These are phyloP conservation scores for Cyberlindnera xishuangbannaensis DNA, from an alignment of 805 yeast genomes.

Conservation along the genomic window DNA sequence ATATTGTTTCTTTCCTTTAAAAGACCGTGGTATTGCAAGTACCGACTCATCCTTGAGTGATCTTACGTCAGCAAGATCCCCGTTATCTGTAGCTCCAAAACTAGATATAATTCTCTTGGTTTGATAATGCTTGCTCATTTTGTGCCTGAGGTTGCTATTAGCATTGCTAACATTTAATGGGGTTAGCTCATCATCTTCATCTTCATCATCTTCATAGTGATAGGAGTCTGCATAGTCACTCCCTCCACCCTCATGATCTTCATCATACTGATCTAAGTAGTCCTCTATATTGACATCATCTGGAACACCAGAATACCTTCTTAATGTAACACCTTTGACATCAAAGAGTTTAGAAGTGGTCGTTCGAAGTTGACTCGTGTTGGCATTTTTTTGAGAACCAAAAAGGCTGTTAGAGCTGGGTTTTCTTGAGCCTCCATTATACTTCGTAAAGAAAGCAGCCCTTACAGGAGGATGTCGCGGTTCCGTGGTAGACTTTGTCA, in stretches of 20 bases:
- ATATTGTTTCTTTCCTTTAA: constrained; percentile 17
- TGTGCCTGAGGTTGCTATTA: constrained; percentile 18
- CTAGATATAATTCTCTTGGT: constrained; percentile 25
- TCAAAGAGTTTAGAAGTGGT: constrained; percentile 73
- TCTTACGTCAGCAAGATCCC: constrained; percentile 8
- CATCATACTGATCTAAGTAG: constrained; percentile 38
- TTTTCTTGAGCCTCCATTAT: constrained; percentile 19
- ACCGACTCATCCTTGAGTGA: constrained; percentile 10
- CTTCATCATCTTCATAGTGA: constrained; percentile 23
- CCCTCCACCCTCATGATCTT: constrained; percentile 31
- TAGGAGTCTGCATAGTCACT: constrained; percentile 26
- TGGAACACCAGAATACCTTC: constrained; percentile 68
- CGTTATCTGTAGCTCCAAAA: constrained; percentile 16
- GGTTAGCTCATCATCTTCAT: constrained; percentile 24
- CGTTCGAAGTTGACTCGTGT: constrained; percentile 41
- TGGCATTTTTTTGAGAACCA: constrained; percentile 3
- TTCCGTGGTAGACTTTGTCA: constrained; percentile 6
- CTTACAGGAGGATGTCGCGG: constrained; percentile 1
- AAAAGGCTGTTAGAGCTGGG: constrained; percentile 12
- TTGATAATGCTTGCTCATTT: constrained; percentile 13
- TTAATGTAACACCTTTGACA: constrained; percentile 62
- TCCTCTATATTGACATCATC: constrained; percentile 47
- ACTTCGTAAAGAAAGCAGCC: constrained; percentile 15
- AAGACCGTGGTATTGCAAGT: constrained; percentile 4
- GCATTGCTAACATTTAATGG: constrained; percentile 21